Percentiles rank a stretch among this genome's conserved stretches.
These are phyloP conservation scores for Podospora pseudopauciseta DNA, from an alignment of 495 filamentous ascomycete genomes.

Conservation along the genomic window DNA sequence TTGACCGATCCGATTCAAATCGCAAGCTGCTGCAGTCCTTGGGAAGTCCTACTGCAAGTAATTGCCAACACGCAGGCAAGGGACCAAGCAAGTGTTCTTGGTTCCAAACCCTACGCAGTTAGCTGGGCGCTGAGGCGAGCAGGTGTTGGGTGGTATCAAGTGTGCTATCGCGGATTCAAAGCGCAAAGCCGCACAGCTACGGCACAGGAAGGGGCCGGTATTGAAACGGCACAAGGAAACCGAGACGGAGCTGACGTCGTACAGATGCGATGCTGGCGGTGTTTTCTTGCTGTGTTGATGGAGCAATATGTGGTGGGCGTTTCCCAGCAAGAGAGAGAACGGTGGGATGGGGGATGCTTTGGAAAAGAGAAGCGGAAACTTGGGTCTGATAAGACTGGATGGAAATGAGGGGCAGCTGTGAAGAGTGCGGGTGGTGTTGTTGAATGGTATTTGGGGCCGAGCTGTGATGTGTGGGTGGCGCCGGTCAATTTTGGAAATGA, in stretches of 20 bases:
- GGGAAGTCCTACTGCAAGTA: slow-evolving; percentile 1
- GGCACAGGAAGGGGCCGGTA: neutral
- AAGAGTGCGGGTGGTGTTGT: neutral
- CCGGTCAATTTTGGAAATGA: neutral
- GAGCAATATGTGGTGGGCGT: neutral
- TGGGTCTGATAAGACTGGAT: neutral
- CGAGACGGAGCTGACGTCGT: neutral
- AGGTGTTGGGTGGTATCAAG: neutral
- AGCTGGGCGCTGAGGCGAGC: neutral
- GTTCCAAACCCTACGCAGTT: neutral
- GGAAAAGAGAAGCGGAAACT: neutral
- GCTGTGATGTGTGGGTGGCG: neutral
- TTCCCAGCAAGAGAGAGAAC: neutral
- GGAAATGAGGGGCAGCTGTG: neutral
- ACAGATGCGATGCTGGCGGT: neutral
- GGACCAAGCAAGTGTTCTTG: neutral
- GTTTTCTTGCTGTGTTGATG: neutral
- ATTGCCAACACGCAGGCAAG: neutral
- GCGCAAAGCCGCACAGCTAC: neutral
- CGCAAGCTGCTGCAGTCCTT: slow-evolving; percentile 1
- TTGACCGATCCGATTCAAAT: neutral
- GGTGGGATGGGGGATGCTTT: neutral
- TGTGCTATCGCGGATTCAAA: neutral
- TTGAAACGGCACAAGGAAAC: neutral
- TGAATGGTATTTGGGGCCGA: neutral